Conservation (phyloP, 306 rosid species). For the Abrus pulchellus region DNA sequence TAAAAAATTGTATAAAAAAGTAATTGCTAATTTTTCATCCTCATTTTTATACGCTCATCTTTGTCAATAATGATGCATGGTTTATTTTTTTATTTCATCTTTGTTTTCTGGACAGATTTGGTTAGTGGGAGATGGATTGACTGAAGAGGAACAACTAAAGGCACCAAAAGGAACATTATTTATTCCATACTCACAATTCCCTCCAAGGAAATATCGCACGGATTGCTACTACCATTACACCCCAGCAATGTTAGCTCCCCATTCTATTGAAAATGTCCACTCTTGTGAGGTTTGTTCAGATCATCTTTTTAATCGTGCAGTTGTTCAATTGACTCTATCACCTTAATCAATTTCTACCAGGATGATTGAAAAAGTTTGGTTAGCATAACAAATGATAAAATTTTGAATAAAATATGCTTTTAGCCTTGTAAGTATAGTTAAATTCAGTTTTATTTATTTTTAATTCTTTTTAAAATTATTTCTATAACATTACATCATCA, state of each 20-base stretch:
- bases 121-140: slow-evolving; percentile 81
- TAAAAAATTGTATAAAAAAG: background rate
- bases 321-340: background rate
- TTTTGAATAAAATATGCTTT: background rate
- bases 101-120: slow-evolving; percentile 52
- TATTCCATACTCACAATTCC: slow-evolving; percentile 83
- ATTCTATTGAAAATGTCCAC: slow-evolving; percentile 63
- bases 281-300: slow-evolving; percentile 77
- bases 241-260: slow-evolving; percentile 72
- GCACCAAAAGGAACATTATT: slow-evolving; percentile 80
- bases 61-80: background rate
- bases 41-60: background rate
- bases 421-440: no score
- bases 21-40: background rate
- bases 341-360: background rate
- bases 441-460: no score
- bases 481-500: no score
- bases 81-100: background rate
- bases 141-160: slow-evolving; percentile 62
- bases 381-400: background rate
- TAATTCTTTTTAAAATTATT: no score
- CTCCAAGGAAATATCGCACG: slow-evolving; percentile 66
- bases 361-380: background rate
- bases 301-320: background rate
- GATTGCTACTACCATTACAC: slow-evolving; percentile 76